Conservation (phyloP, 140 eudicot species). For the Senecio squalidus region DNA sequence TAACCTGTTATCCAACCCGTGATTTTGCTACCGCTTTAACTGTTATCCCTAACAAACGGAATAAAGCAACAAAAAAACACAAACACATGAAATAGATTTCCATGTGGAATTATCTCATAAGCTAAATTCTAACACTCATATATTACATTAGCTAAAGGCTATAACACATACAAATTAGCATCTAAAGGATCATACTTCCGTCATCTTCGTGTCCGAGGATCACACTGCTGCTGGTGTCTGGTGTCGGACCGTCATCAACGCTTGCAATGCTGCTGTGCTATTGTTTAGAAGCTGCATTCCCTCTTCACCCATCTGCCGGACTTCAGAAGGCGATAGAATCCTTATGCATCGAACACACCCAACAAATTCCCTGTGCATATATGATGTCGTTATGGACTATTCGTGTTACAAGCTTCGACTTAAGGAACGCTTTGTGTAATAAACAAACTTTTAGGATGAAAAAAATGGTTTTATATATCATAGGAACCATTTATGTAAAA, state of each 20-base stretch:
- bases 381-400: too few species aligned
- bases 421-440: too few species aligned
- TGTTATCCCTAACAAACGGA: too few species aligned
- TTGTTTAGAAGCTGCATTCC: constrained; percentile 78
- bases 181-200: neutral
- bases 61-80: neutral
- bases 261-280: constrained; percentile 27
- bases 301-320: constrained; percentile 87
- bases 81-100: neutral
- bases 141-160: constrained; percentile 11
- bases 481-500: too few species aligned
- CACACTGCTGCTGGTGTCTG: too few species aligned
- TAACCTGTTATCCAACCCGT: too few species aligned
- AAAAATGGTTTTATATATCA: too few species aligned
- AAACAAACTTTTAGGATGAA: too few species aligned
- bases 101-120: neutral
- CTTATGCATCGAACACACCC: constrained; percentile 82
- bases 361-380: constrained; percentile 77
- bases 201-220: too few species aligned
- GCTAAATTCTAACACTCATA: constrained; percentile 11
- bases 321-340: constrained; percentile 79
- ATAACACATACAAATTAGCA: constrained; percentile 9
- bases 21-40: too few species aligned
- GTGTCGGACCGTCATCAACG: constrained; percentile 12
- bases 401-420: too few species aligned